Evolutionary conservation across 2,329 filamentous ascomycete species (phyloP).

Genomic region (Aureobasidium sp.): DNA sequence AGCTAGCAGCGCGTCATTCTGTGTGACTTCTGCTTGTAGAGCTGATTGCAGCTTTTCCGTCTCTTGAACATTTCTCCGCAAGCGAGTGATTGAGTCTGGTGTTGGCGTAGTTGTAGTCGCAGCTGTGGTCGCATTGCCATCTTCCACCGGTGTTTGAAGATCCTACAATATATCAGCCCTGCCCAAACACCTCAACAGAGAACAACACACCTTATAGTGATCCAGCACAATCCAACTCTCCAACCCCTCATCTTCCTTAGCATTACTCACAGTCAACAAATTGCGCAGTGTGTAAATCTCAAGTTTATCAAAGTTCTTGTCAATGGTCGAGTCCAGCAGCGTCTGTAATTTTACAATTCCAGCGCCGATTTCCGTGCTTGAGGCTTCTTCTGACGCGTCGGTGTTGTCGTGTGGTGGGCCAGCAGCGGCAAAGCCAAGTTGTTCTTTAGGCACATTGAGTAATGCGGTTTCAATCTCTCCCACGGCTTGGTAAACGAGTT

Average conservation of each 20-base stretch:
- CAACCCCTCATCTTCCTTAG: constrained; percentile 31
- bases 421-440: constrained; percentile 60
- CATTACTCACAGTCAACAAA: constrained; percentile 41
- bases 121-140: constrained; percentile 28
- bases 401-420: constrained; percentile 16
- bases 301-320: constrained; percentile 43
- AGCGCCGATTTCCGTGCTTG: constrained; percentile 69
- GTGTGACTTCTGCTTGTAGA: constrained; percentile 59
- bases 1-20: constrained; percentile 62
- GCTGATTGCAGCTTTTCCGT: constrained; percentile 66
- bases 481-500: constrained; percentile 81
- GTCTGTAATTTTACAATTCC: constrained; percentile 49
- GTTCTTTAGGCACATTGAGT: constrained; percentile 59
- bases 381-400: constrained; percentile 36
- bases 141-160: constrained; percentile 21
- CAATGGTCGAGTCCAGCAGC: constrained; percentile 40
- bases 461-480: constrained; percentile 81
- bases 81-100: constrained; percentile 57
- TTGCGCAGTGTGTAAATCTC: constrained; percentile 82
- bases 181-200: neutral
- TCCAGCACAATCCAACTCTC: constrained; percentile 69
- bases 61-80: constrained; percentile 66
- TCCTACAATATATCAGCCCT: constrained; percentile 13
- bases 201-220: constrained; percentile 65
- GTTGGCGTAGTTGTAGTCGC: constrained; percentile 37